These are phyloP conservation scores for Biscutella auriculata DNA, from an alignment of 441 rosid species.

Conservation along the genomic window DNA sequence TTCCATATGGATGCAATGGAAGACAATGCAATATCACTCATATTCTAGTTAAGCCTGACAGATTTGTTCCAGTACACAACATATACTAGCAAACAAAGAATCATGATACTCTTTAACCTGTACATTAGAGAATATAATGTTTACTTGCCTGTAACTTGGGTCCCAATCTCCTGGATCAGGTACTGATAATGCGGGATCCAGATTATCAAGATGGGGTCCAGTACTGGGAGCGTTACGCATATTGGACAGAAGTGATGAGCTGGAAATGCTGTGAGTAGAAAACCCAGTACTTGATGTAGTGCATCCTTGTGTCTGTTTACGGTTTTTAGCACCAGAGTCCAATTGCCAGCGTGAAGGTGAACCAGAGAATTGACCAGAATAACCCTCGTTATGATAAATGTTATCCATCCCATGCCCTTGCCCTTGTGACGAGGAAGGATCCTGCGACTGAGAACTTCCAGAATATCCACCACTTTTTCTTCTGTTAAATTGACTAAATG, in stretches of 20 bases:
- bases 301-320: slow-evolving; percentile 56
- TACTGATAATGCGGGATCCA: slow-evolving; percentile 38
- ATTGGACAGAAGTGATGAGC: slow-evolving; percentile 34
- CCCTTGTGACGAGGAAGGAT: slow-evolving; percentile 48
- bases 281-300: slow-evolving; percentile 35
- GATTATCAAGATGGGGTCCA: slow-evolving; percentile 37
- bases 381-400: slow-evolving; percentile 48
- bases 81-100: neutral
- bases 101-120: neutral
- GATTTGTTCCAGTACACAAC: neutral
- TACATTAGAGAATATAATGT: neutral
- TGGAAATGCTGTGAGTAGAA: slow-evolving; percentile 40
- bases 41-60: slow-evolving; percentile 2
- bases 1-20: neutral
- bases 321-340: slow-evolving; percentile 35
- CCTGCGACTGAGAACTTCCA: slow-evolving; percentile 73
- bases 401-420: slow-evolving; percentile 58
- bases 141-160: slow-evolving; percentile 87
- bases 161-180: slow-evolving; percentile 99
- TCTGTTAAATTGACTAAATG: slow-evolving; percentile 72
- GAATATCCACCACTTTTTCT: slow-evolving; percentile 73
- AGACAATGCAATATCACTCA: neutral
- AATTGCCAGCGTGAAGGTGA: slow-evolving; percentile 45
- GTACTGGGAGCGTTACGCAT: slow-evolving; percentile 32
- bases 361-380: slow-evolving; percentile 37